Evolutionary conservation across 108 stramenopile genomes (phyloP), one percentile per base, ranked within the genome.

Genomic region (Cyclotella sp.): DNA sequence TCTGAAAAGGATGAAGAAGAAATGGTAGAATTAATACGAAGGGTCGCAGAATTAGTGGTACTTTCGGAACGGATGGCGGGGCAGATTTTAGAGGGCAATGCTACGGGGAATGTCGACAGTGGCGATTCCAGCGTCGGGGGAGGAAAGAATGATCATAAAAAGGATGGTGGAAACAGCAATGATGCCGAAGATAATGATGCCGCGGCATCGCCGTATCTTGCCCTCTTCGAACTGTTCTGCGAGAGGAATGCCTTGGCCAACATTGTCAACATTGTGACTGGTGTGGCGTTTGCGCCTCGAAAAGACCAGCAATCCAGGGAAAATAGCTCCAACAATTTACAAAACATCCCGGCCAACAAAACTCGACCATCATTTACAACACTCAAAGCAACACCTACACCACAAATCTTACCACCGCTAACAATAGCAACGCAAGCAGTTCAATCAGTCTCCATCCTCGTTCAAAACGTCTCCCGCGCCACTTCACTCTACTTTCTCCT

Each of bases 391-490:
- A 19, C 45, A 28, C 21, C 54, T 43, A 26, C 14, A 27, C 60
- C 49, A 46, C 64, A 75, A 15, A 29, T 68, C 30, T 83, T 95
- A 9, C 92, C 94, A 34, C 88, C 91, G 4, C 49, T 93, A 0
- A 64, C 81, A 42, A 87, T 95, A 41, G 94, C 94, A 14, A 92
- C 87, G 2, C 94, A 95, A 82, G 90, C 88, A 12, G 69, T 95
- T 30, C 94, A 95, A 81, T 89, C 90, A 58, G 79, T 90, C 27
- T 93, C 92, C 53, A 95, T 95, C 73, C 74, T 95, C 46, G 84
- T 95, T 5, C 94, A 95, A 77, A 95, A 95, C 57, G 94, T 93
- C 6, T 88, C 85, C n/a, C 86, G 87, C 42, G 90, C 89, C 11
- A 95, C 94, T 2, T 90, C 91, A 12, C 75, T 95, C 30, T 95